phyloP scores from a whole-genome alignment of 140 eudicot genomes.

The Anethum foeniculum region DNA sequence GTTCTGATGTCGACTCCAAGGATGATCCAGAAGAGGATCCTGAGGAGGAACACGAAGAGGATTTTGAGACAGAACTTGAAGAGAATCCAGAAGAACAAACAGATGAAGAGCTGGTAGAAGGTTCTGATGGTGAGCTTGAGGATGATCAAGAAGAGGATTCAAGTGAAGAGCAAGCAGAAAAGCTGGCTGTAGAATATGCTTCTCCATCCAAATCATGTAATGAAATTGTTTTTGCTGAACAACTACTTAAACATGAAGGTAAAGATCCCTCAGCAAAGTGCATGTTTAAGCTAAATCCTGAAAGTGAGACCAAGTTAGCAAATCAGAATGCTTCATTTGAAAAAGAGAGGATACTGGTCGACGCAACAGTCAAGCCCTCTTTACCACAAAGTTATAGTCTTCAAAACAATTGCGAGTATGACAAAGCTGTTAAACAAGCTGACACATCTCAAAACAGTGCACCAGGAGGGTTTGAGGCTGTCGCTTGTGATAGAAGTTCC shows the following conservation, averaged over 20 bases:
- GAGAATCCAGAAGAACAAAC: background rate
- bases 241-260: conserved; percentile 7
- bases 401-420: conserved; percentile 5
- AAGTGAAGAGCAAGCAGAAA: background rate
- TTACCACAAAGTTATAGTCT: background rate
- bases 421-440: conserved; percentile 5
- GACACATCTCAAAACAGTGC: background rate
- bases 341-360: background rate
- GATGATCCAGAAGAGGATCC: conserved; percentile 18
- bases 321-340: background rate
- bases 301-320: background rate
- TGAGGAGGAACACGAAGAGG: conserved; percentile 17
- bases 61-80: background rate
- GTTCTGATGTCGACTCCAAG: conserved; percentile 4
- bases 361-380: background rate
- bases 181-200: background rate
- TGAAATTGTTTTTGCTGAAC: background rate
- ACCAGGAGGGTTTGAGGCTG: background rate
- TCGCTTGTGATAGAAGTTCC: background rate
- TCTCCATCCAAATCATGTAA: background rate
- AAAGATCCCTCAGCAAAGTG: conserved; percentile 3
- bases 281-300: conserved; percentile 9
- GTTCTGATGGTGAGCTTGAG: conserved; percentile 9
- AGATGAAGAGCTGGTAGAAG: background rate
- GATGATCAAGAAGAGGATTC: conserved; percentile 19